Base-by-base conservation (phyloP, 768 basidiomycete species). In the Phaeotremella skinneri region DNA sequence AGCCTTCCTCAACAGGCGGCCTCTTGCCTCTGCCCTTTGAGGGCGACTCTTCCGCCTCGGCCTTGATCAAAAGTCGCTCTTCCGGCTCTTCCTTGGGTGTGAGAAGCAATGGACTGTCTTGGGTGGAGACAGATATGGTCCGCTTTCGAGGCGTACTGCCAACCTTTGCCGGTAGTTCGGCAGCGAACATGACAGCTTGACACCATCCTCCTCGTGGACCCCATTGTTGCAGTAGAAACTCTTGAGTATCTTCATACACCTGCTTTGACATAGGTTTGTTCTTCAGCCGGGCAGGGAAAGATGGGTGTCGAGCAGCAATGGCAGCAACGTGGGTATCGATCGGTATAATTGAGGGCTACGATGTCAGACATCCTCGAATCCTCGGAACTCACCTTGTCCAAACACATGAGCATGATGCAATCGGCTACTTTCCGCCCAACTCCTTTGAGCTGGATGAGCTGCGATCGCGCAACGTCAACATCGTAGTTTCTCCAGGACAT, bases 401-500 rank as follows among this genome's bases (percentile, higher is more conserved):
- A 73, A 69, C 89, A 90, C 91, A 97, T 94, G 16, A 97, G 79
- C 51, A 96, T 78, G 27, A 96, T 79, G 69, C 96, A 99, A 72
- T 99, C 96, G 2, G 94, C 94, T 0, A 99, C 96, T 73, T 99
- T 99, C 32, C 90, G 82, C 4, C 96, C 96, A 0, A 99, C 94
- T 0, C 96, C 96, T 43, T 88, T 82, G 56, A 97, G 85, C 69
- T 83, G 85, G 32, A 94, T 78, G 23, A 99, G 80, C 63, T 88
- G 85, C 42, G 83, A 81, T 64, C 92, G 81, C 23, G 91, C 90
- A 25, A 82, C 81, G 0, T 76, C 74, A 0, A 87, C 87, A 23
- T 71, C 76, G 56, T 72, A 63, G 1, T 66, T 68, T 48, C 90
- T 79, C 58, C 56, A 68, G 2, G 11, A 20, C 9, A 21, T 34